These are phyloP conservation scores for Populus alba DNA, from an alignment of 345 rosid species.

Conservation along the genomic window DNA sequence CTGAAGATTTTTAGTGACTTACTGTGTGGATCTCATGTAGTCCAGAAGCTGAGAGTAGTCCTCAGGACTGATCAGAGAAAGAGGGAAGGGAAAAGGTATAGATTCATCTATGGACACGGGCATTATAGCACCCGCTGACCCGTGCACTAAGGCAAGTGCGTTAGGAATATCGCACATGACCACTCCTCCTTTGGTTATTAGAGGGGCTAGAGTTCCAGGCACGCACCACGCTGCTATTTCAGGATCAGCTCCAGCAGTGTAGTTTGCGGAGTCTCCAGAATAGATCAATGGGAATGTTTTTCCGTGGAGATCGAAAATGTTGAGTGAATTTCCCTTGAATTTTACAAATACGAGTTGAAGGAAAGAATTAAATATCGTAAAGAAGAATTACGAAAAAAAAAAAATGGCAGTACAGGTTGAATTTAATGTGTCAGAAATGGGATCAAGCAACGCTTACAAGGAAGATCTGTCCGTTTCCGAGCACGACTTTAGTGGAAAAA, in stretches of 20 bases:
- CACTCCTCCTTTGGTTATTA: neutral
- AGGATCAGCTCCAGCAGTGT: neutral
- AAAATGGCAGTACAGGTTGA: neutral
- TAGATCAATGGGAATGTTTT: neutral
- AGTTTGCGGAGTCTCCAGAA: neutral
- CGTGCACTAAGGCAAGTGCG: neutral
- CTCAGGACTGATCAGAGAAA: neutral
- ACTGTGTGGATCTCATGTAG: constrained; percentile 4
- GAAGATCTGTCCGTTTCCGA: constrained; percentile 26
- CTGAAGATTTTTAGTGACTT: neutral
- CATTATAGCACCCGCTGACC: neutral
- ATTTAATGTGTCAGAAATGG: neutral
- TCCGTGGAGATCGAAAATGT: constrained; percentile 1
- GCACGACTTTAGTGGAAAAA: constrained; percentile 25
- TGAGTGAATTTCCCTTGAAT: neutral
- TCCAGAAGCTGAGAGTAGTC: neutral
- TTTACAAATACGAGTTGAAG: neutral
- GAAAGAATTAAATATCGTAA: neutral
- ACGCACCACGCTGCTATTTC: neutral
- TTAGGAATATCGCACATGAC: neutral
- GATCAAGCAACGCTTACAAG: neutral
- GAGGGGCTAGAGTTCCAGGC: neutral
- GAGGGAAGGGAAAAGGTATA: neutral
- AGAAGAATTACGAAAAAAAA: neutral
- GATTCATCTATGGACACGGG: neutral